phyloP scores from a whole-genome alignment of 768 basidiomycete genomes.

The Punctularia strigosozonata region DNA sequence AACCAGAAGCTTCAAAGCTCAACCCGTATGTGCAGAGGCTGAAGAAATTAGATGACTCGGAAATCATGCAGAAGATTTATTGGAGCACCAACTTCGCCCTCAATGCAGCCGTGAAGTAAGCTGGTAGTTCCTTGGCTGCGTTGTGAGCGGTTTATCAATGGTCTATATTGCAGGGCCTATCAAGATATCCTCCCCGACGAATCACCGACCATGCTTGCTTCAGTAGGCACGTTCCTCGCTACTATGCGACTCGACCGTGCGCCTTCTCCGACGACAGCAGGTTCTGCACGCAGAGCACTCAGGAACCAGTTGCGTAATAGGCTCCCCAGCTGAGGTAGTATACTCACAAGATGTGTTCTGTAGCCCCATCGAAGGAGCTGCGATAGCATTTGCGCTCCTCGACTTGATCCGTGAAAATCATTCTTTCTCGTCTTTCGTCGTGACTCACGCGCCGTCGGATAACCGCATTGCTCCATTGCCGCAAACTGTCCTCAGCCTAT shows the following conservation, averaged over 20 bases:
- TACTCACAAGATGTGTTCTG: not conserved
- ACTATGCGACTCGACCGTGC: conserved; percentile 45
- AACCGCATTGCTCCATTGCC: conserved; percentile 24
- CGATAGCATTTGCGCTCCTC: conserved; percentile 46
- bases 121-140: not conserved
- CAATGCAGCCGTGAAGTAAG: conserved; percentile 39
- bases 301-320: conserved; percentile 35
- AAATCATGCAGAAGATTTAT: conserved; percentile 43
- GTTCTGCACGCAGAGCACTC: conserved; percentile 41
- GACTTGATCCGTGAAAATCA: conserved; percentile 46
- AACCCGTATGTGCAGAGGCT: conserved; percentile 55
- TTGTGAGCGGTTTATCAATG: too few species aligned
- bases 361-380: conserved; percentile 52
- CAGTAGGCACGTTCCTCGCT: conserved; percentile 38
- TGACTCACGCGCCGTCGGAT: conserved; percentile 22
- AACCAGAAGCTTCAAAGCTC: conserved; percentile 56
- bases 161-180: conserved; percentile 32
- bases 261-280: conserved; percentile 31
- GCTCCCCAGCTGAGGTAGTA: not conserved
- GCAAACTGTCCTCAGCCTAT: conserved; percentile 40
- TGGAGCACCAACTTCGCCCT: conserved; percentile 45
- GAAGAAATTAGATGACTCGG: conserved; percentile 31
- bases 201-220: conserved; percentile 34
- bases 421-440: conserved; percentile 34
- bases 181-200: conserved; percentile 43